Base-by-base conservation (phyloP, 768 basidiomycete species). In the Lentinula guzmanii region DNA sequence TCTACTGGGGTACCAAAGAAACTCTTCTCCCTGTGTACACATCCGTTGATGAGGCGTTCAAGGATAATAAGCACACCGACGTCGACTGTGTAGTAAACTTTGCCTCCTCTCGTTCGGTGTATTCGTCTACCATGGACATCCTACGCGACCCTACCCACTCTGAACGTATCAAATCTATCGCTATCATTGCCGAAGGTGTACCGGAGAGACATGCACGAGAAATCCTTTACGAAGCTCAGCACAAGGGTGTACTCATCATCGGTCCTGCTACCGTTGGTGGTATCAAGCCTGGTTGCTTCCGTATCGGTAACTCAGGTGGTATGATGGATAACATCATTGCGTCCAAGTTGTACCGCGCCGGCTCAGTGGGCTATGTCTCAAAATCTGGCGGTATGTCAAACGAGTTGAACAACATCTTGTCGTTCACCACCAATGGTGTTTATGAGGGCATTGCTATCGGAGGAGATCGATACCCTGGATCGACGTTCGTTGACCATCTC, bases 291-390 rank as follows among this genome's bases (percentile, higher is more conserved):
- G 96, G 96, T 46, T 98, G 96, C 82, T 98, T 98, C 91, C 86
- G 95, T 75, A 98, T 98, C 69, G 96, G 96, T 70, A 99, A 99
- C 85, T 95, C 93, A 62, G 96, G 96, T 81, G 96, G 91, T 70
- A 98, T 98, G 96, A 97, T 98, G 95, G 96, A 99, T 82, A 99
- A 98, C 82, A 95, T 98, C 79, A 97, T 98, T 71, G 80, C 95
- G 6, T 96, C 94, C 64, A 99, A 98, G 82, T 90, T 99, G 64
- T 99, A 98, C 85, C 94, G 95, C 70, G 80, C 95, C 31, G 96
- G 96, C 61, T 94, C 95, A 11, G 92, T 99, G 68, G 96, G 95
- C 70, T 99, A 98, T 76, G 96, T 99, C 72, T 97, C 94, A 75
- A 99, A 99, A 80, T 98, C 95, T 7, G 96, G 96, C 67, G 96